Conservation (phyloP, 1,139 yeast species). For the Fermentozyma sake region DNA sequence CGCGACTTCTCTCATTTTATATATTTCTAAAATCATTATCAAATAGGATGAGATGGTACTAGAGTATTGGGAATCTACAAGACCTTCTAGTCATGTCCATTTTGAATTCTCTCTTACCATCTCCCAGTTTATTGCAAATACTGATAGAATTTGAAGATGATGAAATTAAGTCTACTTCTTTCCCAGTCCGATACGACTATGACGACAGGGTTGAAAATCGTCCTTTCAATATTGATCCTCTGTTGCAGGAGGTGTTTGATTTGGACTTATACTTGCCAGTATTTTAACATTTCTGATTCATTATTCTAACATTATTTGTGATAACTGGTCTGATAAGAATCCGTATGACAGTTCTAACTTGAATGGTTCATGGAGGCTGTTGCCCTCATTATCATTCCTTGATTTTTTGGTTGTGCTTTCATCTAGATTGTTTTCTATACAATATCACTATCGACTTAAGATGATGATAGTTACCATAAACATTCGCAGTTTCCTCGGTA, state of each 20-base stretch:
- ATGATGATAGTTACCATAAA: conserved; percentile 74
- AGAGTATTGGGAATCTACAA: too few relatives aligned
- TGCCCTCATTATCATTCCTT: conserved; percentile 8
- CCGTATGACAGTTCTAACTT: too few relatives aligned
- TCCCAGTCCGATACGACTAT: conserved; percentile 83
- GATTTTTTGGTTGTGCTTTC: background rate
- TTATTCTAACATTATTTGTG: conserved; percentile 7
- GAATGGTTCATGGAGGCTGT: conserved; percentile 9
- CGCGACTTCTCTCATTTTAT: too few relatives aligned
- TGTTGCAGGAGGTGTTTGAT: conserved; percentile 35
- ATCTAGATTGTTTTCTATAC: background rate
- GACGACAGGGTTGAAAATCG: conserved; percentile 78
- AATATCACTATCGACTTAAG: conserved; percentile 20
- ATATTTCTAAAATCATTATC: too few relatives aligned
- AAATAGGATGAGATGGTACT: too few relatives aligned
- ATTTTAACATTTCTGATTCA: conserved; percentile 66
- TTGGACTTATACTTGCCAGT: conserved; percentile 80
- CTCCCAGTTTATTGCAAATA: too few relatives aligned
- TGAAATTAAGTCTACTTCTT: conserved; percentile 66
- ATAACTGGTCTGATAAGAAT: too few relatives aligned
- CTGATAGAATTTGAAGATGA: conserved; percentile 29
- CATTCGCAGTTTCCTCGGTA: conserved; percentile 96
- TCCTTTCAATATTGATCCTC: conserved; percentile 32
- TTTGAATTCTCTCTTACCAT: too few relatives aligned
- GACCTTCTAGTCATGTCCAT: too few relatives aligned